These are phyloP conservation scores for Arctium minus DNA, from an alignment of 129 eudicot species.

Conservation along the genomic window DNA sequence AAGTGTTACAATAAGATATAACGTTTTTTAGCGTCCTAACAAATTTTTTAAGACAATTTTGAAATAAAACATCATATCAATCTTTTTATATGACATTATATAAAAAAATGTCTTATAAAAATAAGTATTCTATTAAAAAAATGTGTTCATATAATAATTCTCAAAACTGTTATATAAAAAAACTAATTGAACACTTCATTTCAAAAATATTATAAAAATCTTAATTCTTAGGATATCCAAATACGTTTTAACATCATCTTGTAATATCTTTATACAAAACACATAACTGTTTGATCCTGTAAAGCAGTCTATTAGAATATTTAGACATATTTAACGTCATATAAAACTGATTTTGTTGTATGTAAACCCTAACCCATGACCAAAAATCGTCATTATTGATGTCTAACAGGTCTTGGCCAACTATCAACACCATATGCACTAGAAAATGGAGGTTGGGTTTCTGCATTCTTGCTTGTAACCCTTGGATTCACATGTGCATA, in stretches of 20 bases:
- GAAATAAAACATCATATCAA: not conserved
- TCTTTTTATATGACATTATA: not conserved
- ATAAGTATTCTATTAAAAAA: not conserved
- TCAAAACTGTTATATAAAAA: too few relatives aligned
- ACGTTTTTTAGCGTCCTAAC: not conserved
- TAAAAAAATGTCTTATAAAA: not conserved
- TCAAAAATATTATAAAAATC: too few relatives aligned
- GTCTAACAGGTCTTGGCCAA: slow-evolving; percentile 72
- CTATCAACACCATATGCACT: slow-evolving; percentile 82
- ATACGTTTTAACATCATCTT: not conserved
- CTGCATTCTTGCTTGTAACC: slow-evolving; percentile 56
- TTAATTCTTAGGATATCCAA: not conserved
- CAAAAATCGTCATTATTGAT: not conserved
- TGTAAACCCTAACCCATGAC: too few relatives aligned
- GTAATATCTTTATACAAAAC: too few relatives aligned
- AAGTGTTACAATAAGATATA: not conserved
- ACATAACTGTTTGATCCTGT: not conserved
- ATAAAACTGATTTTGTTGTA: not conserved
- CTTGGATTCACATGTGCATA: slow-evolving; percentile 63
- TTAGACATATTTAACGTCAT: too few relatives aligned
- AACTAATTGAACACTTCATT: not conserved
- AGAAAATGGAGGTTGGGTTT: slow-evolving; percentile 83
- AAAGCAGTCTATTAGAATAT: too few relatives aligned
- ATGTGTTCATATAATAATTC: not conserved
- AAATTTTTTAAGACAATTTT: not conserved